These are phyloP conservation scores for Amborella trichopoda DNA, from an alignment of 164 flowering plant species.

Conservation along the genomic window DNA sequence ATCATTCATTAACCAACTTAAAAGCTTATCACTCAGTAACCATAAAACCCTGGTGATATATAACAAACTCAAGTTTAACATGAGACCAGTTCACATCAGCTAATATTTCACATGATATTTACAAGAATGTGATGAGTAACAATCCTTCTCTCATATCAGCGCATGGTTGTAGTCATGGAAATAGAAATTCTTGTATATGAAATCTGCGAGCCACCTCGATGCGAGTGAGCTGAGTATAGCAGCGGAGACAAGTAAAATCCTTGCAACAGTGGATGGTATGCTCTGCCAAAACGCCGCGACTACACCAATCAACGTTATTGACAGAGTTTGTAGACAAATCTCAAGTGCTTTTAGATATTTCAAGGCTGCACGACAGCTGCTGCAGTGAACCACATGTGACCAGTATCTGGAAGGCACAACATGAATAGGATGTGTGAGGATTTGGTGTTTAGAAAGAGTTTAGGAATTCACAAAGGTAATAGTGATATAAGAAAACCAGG, in stretches of 20 bases:
- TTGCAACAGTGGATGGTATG: constrained; percentile 23
- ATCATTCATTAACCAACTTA: too few species aligned
- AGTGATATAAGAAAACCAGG: too few species aligned
- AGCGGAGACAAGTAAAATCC: constrained; percentile 23
- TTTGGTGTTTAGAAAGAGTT: too few species aligned
- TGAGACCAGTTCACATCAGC: too few species aligned
- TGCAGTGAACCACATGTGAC: constrained; percentile 80
- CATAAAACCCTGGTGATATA: too few species aligned
- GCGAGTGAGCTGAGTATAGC: constrained; percentile 16
- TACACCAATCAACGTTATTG: constrained; percentile 42
- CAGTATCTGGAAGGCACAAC: constrained; percentile 59
- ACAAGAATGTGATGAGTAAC: too few species aligned
- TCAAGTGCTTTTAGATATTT: constrained; percentile 48
- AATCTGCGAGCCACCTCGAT: constrained; percentile 64
- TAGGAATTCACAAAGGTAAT: too few species aligned
- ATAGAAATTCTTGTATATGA: constrained; percentile 55
- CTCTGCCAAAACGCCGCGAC: constrained; percentile 44
- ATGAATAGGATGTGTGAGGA: too few species aligned
- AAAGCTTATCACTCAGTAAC: too few species aligned
- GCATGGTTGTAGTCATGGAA: constrained; percentile 72
- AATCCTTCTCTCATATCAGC: constrained; percentile 6
- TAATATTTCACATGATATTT: too few species aligned
- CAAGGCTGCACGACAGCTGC: constrained; percentile 57
- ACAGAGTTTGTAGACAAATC: constrained; percentile 40
- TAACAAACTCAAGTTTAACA: too few species aligned